Evolutionary conservation across 1,139 yeast species (phyloP), one percentile per base, ranked within the genome.

Genomic region (Kazachstania sp.): DNA sequence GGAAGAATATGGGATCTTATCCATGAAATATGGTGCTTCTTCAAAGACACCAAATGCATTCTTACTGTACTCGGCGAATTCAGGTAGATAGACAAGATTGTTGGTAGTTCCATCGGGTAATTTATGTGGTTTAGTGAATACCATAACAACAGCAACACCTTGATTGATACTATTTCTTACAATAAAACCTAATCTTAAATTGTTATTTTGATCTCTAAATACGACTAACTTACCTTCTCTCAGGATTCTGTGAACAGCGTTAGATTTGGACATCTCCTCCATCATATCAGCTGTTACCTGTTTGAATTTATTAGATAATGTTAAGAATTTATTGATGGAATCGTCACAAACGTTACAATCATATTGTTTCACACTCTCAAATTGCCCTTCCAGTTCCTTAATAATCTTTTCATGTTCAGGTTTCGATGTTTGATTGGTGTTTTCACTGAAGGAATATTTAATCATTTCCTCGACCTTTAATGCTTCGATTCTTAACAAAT

Each of bases 391-490:
- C 38, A 83, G 70, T 42, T 68, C 66, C 39, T 77, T 74, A 32
- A 86, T 79, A 53, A 76, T 75, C 59, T 75, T 74, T 63, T 87
- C 86, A 60, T 86, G 94, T 55, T 88, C 95, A 0, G 97, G 97
- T 45, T 88, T 70, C 57, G 90, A 68, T 0, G 87, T 80, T 61
- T 92, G 97, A 1, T 92, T 76, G 0, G 90, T 76, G 60, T 92
- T 90, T 64, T 92, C 99, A 68, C 95, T 81, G 65, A 92, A 92
- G 0, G 97, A 87, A 55, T 94, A 86, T 61, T 90, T 90, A 55
- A 92, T 90, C 96, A 92, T 92, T 63, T 94, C 98, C 62, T 92
- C 98, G 15, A 94, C 97, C 59, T 84, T 78, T 51, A 92, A 71
- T 0, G 98, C 97, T 63, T 92, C 98, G 49, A 92, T 88, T 63